A percentile compares a stretch with the other conserved stretches of the same genome.
Conservation (phyloP, 805 yeast species). For the Metschnikowia hibisci region DNA sequence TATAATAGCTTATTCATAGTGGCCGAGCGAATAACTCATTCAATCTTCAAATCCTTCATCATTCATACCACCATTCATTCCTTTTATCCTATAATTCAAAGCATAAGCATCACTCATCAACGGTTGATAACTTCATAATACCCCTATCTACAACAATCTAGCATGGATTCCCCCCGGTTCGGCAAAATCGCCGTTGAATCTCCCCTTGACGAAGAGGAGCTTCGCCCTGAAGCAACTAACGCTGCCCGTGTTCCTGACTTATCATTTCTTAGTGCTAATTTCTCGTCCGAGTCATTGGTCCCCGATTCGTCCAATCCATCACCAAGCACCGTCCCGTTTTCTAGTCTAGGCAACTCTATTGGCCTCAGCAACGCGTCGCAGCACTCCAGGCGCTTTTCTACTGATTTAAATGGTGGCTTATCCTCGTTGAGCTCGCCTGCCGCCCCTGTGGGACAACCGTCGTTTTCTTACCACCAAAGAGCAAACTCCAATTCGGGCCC, state of each 20-base stretch:
- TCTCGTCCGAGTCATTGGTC: conserved; percentile 33
- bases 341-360: not conserved
- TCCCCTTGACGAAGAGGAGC: conserved; percentile 7
- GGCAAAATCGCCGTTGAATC: conserved; percentile 2
- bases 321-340: not conserved
- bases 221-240: conserved; percentile 1
- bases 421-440: conserved; percentile 12
- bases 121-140: too few species aligned
- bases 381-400: conserved; percentile 8
- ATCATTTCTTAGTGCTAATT: conserved; percentile 36
- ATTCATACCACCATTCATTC: too few species aligned
- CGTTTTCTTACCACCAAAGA: conserved; percentile 13
- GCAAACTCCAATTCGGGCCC: conserved; percentile 9
- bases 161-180: conserved; percentile 5
- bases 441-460: conserved; percentile 16
- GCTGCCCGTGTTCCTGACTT: conserved; percentile 21
- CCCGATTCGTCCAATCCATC: not conserved
- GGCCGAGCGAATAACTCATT: too few species aligned
- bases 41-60: too few species aligned
- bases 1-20: too few species aligned
- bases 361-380: conserved; percentile 3
- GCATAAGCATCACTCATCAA: too few species aligned
- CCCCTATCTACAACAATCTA: too few species aligned
- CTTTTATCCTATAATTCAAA: too few species aligned
- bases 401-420: conserved; percentile 7